Conservation (phyloP, 2,329 filamentous ascomycete species). For the Alternaria panax region DNA sequence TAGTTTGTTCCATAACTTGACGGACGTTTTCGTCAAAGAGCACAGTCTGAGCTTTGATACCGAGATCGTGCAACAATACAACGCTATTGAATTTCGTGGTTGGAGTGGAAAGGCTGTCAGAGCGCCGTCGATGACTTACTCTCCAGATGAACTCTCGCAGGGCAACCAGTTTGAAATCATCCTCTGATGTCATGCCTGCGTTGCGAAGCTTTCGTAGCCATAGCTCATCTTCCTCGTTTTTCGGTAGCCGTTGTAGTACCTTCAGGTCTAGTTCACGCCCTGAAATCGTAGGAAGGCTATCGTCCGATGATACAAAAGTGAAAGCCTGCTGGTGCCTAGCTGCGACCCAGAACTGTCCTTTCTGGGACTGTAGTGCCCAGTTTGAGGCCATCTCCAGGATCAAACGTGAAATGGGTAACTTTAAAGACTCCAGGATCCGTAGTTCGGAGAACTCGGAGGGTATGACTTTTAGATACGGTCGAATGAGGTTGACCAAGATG, state of each 20-base stretch:
- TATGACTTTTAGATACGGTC: constrained; percentile 79
- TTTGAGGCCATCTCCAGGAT: constrained; percentile 85
- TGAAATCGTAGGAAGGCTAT: constrained; percentile 61
- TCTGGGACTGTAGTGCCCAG: constrained; percentile 85
- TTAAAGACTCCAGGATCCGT: constrained; percentile 79
- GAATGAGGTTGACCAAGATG: constrained; percentile 80
- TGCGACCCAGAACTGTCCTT: constrained; percentile 86
- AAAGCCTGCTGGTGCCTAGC: constrained; percentile 75
- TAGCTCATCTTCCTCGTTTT: constrained; percentile 91
- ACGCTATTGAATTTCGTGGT: constrained; percentile 69
- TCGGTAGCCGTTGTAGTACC: constrained; percentile 69
- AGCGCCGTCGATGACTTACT: constrained; percentile 74
- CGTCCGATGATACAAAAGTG: constrained; percentile 67
- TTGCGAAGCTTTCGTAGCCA: constrained; percentile 88
- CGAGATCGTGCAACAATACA: constrained; percentile 75
- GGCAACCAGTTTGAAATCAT: constrained; percentile 87
- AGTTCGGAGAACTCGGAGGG: constrained; percentile 75
- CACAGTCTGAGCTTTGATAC: constrained; percentile 84
- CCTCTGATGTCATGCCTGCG: constrained; percentile 80
- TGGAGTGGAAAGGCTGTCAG: constrained; percentile 55
- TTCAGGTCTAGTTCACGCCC: constrained; percentile 64
- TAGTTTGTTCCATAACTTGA: constrained; percentile 55
- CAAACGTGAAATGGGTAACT: constrained; percentile 77
- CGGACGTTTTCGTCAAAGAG: constrained; percentile 80
- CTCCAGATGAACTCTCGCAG: constrained; percentile 92